Percentiles rank a stretch among this genome's conserved stretches.
These are phyloP conservation scores for Umbelopsis vinacea DNA, from an alignment of 192 early-diverging fungal genomes.

Conservation along the genomic window DNA sequence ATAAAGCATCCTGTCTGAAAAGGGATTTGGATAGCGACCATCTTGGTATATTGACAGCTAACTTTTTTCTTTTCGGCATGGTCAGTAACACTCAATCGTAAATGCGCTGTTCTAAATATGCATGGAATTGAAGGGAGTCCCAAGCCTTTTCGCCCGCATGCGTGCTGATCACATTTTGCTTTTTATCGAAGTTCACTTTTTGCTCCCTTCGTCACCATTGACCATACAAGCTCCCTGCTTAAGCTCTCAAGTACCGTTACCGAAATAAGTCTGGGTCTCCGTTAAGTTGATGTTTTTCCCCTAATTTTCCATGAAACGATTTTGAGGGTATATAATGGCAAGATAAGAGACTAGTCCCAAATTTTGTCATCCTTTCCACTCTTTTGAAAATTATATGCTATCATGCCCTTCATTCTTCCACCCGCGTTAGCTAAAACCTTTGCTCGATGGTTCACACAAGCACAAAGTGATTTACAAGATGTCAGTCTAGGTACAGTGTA, in stretches of 20 bases:
- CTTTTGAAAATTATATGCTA: constrained; percentile 6
- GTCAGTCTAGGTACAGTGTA: constrained; percentile 28
- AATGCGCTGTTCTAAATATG: background rate
- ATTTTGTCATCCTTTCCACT: constrained; percentile 11
- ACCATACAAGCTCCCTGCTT: background rate
- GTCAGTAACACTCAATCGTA: background rate
- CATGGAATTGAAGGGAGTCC: background rate
- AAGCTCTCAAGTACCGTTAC: background rate
- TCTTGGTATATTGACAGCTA: too few relatives aligned
- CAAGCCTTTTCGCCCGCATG: background rate
- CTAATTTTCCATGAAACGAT: background rate
- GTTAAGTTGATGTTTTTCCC: background rate
- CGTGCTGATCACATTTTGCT: background rate
- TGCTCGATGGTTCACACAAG: constrained; percentile 20
- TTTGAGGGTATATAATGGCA: constrained; percentile 1
- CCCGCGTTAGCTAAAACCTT: constrained; percentile 8
- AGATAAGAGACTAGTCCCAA: background rate
- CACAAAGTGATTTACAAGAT: constrained; percentile 17
- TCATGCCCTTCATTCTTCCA: background rate
- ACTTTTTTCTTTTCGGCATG: background rate
- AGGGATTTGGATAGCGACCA: too few relatives aligned
- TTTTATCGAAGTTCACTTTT: background rate
- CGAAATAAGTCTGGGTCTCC: background rate
- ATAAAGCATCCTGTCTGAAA: too few relatives aligned
- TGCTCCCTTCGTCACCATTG: constrained; percentile 1